Percentiles rank a stretch among this genome's conserved stretches.
These are phyloP conservation scores for Cochliopodium minus DNA, from an alignment of 208 protist genomes.

Conservation along the genomic window DNA sequence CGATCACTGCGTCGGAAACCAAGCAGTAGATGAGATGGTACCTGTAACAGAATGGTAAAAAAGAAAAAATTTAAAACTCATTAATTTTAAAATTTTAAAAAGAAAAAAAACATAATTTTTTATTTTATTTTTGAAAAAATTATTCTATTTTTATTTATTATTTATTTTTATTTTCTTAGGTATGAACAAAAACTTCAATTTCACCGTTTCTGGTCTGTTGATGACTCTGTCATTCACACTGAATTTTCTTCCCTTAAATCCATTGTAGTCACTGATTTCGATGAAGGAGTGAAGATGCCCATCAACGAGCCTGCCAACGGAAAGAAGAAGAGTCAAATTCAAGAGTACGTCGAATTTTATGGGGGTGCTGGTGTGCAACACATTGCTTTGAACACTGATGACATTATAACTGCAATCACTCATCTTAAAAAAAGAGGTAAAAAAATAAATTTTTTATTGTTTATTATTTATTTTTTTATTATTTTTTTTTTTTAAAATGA, in stretches of 20 bases:
- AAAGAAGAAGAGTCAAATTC: slow-evolving; percentile 50
- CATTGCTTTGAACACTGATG: slow-evolving; percentile 40
- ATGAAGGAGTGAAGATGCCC: slow-evolving; percentile 51
- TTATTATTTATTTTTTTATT: no score
- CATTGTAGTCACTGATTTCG: slow-evolving; percentile 43
- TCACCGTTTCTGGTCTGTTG: slow-evolving; percentile 58
- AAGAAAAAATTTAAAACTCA: no score
- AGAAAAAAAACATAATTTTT: no score
- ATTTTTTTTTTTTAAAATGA: no score
- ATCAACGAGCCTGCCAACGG: slow-evolving; percentile 60
- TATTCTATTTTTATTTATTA: slow-evolving; percentile 2
- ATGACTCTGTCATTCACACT: slow-evolving; percentile 55
- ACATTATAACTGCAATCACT: slow-evolving; percentile 34
- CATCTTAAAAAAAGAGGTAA: slow-evolving; percentile 7
- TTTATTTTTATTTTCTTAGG: slow-evolving; percentile 11
- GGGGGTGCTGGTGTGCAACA: slow-evolving; percentile 61
- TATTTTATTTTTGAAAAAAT: no score
- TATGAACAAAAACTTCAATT: slow-evolving; percentile 44
- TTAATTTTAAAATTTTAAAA: background rate
- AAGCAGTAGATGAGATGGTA: slow-evolving; percentile 43
- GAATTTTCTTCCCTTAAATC: slow-evolving; percentile 46
- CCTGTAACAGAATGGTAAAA: slow-evolving; percentile 33
- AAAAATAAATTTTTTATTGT: background rate
- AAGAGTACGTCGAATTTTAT: slow-evolving; percentile 63
- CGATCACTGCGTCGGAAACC: slow-evolving; percentile 57